Evolutionary conservation across 495 filamentous ascomycete species (phyloP).

Genomic region (Tuber melanosporum): DNA sequence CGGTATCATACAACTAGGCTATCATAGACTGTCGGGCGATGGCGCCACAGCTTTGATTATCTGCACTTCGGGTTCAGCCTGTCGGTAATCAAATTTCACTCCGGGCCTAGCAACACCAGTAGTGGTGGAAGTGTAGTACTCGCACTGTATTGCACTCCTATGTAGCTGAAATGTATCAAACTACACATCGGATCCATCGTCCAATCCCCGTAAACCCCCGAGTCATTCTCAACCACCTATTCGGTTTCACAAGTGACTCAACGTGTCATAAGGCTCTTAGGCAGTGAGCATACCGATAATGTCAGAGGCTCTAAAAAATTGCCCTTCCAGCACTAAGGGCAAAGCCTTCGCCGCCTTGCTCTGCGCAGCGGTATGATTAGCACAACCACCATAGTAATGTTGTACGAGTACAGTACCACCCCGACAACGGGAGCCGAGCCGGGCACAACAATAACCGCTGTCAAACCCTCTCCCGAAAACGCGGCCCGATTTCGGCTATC

Average conservation of each 20-base stretch:
- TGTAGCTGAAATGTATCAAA: background rate
- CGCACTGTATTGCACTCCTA: background rate
- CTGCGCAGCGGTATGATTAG: constrained; percentile 53
- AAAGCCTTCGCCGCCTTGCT: constrained; percentile 60
- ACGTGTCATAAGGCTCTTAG: background rate
- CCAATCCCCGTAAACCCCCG: background rate
- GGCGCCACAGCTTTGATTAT: background rate
- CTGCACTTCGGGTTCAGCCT: background rate
- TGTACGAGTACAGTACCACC: background rate
- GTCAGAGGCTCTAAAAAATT: constrained; percentile 49
- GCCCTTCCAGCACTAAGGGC: constrained; percentile 53
- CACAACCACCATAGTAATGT: background rate
- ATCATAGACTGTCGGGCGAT: background rate
- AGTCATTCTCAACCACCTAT: background rate
- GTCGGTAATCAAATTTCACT: background rate
- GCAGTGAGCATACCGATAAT: background rate
- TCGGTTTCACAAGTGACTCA: background rate
- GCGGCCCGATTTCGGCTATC: background rate
- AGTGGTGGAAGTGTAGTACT: background rate
- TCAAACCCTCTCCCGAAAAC: background rate
- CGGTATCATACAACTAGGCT: background rate
- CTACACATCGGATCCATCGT: background rate
- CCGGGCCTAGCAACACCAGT: background rate
- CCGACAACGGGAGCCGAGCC: background rate
- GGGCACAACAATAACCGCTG: background rate